Percentiles rank a stretch among this genome's conserved stretches.
Evolutionary conservation across 2,329 filamentous ascomycete species (phyloP).

Genomic region (Thielaviopsis musarum): DNA sequence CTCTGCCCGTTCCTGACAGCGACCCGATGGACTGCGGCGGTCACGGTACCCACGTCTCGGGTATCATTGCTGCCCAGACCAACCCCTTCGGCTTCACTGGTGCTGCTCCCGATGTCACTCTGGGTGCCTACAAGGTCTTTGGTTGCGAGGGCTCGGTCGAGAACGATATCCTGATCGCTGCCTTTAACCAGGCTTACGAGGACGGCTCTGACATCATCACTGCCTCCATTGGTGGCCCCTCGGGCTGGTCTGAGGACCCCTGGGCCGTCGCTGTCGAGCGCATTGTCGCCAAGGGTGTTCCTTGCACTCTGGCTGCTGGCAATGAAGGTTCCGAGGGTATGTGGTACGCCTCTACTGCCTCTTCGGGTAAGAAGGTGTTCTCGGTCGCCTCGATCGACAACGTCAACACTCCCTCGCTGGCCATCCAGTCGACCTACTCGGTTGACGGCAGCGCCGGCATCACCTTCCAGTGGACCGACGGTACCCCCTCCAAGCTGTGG

Average conservation of each 20-base stretch:
- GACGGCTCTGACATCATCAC: constrained; percentile 41
- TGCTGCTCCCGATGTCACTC: constrained; percentile 36
- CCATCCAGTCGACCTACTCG: constrained; percentile 25
- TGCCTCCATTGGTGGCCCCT: constrained; percentile 33
- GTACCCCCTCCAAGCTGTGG: constrained; percentile 25
- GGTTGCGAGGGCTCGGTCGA: constrained; percentile 33
- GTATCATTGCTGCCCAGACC: constrained; percentile 42
- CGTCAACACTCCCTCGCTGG: constrained; percentile 24
- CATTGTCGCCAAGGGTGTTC: constrained; percentile 36
- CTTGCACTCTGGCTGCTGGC: constrained; percentile 35
- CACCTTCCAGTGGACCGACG: constrained; percentile 28
- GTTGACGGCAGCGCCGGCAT: constrained; percentile 20
- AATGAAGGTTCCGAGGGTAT: constrained; percentile 30
- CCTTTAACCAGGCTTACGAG: constrained; percentile 42
- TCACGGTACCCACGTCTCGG: constrained; percentile 45
- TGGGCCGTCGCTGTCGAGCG: constrained; percentile 33
- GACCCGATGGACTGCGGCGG: constrained; percentile 40
- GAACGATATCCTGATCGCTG: constrained; percentile 41
- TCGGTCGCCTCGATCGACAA: constrained; percentile 36
- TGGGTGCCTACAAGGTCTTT: constrained; percentile 41
- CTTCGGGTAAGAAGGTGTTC: constrained; percentile 29
- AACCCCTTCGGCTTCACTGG: constrained; percentile 32
- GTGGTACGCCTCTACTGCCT: constrained; percentile 31
- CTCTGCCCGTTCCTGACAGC: constrained; percentile 24
- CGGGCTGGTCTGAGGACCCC: constrained; percentile 35